Evolutionary conservation across 2,329 filamentous ascomycete genomes (phyloP), one percentile per base, ranked within the genome.

Genomic region (Aspergillus nomiae): DNA sequence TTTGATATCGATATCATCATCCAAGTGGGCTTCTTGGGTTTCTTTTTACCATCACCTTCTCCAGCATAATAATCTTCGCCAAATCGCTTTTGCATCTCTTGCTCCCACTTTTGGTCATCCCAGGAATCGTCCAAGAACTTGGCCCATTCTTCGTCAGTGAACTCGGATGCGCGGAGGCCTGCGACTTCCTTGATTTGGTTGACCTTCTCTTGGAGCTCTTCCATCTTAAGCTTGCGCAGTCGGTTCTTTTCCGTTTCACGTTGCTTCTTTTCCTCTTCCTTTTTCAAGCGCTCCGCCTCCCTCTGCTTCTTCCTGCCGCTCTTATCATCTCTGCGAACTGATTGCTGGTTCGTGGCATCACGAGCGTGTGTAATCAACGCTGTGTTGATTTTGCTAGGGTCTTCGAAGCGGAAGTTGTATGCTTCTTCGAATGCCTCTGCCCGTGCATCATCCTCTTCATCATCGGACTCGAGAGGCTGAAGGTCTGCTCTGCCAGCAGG

Each of bases 1-100:
- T 65, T 91, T 92, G 81, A 99, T 98, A 74, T 98, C 94, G 71
- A 99, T 97, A 75, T 99, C 95, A 73, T 98, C 93, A 71, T 97
- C 92, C 94, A 99, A 66, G 88, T 91, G 11, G 92, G 92, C 80
- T 96, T 96, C 84, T 92, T 92, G 11, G 86, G 80, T 68, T 87
- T 88, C 73, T 86, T 88, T 75, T 87, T 88, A 56, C 75, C 81
- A 9, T 78, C 28, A 32, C 16, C 83, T 3, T 81, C 78, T 56
- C 90, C 85, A 11, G 89, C 91, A 71, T 99, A 99, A 81, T 99
- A 99, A 11, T 91, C 86, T 16, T 97, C 92, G 60, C 92, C 93
- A 72, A 99, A 99, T 19, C 89, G 86, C 76, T 89, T 91, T 72
- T 85, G 85, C 93, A 99, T 97, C 79, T 95, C 92, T 65, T 88